These are phyloP conservation scores for Hygrophorus pudorinus DNA, from an alignment of 768 basidiomycete genomes.

Conservation along the genomic window DNA sequence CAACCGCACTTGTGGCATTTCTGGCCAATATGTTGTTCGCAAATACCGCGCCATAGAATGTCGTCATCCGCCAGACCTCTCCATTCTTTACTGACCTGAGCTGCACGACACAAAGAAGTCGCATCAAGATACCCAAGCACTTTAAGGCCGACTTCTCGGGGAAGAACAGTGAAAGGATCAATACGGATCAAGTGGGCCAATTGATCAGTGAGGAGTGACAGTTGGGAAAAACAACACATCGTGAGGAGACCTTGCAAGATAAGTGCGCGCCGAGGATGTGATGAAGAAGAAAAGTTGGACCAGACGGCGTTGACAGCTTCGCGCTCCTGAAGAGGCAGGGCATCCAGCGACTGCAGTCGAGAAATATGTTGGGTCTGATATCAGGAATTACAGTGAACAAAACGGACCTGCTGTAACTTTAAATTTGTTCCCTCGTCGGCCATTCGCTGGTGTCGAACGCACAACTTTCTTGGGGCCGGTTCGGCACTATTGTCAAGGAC, in stretches of 20 bases:
- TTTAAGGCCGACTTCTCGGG: slow-evolving; percentile 81
- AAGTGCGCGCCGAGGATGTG: slow-evolving; percentile 82
- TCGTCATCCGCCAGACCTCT: slow-evolving; percentile 88
- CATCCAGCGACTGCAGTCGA: slow-evolving; percentile 69
- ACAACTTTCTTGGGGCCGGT: slow-evolving; percentile 60
- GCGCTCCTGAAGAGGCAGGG: slow-evolving; percentile 76
- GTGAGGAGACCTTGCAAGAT: slow-evolving; percentile 95
- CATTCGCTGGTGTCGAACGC: slow-evolving; percentile 91
- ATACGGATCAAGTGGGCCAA: slow-evolving; percentile 89
- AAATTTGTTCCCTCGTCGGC: slow-evolving; percentile 91
- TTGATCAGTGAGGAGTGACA: slow-evolving; percentile 90
- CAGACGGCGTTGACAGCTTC: slow-evolving; percentile 86
- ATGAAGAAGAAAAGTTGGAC: slow-evolving; percentile 94
- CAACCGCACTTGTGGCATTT: slow-evolving; percentile 97
- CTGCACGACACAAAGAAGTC: slow-evolving; percentile 85
- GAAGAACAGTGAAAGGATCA: slow-evolving; percentile 87
- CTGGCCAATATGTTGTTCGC: slow-evolving; percentile 96
- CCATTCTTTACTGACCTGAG: slow-evolving; percentile 85
- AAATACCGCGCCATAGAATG: slow-evolving; percentile 90
- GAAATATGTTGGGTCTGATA: slow-evolving; percentile 5
- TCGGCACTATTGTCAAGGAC: slow-evolving; percentile 21
- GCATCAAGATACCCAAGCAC: slow-evolving; percentile 87
- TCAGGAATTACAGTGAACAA: not conserved
- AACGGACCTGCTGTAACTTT: slow-evolving; percentile 78
- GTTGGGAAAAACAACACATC: slow-evolving; percentile 98